Percentiles rank a stretch among this genome's conserved stretches.
Conservation (phyloP, 2,329 filamentous ascomycete genomes). For the Calonectria hawksworthii region DNA sequence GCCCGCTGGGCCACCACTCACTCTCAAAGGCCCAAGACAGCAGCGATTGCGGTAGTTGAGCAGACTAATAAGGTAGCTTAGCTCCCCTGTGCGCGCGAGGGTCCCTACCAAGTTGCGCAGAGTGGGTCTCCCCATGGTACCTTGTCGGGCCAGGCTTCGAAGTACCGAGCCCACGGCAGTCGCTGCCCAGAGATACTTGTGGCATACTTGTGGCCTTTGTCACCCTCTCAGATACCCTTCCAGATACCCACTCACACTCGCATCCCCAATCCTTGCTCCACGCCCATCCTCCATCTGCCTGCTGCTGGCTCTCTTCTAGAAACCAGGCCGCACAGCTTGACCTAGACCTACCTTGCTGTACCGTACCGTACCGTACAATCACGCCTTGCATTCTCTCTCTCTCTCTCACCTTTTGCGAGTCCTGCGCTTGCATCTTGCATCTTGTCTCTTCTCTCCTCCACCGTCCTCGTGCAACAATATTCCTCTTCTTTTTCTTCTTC, state of each 20-base stretch:
- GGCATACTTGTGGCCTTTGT: not conserved
- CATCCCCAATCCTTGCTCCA: slow-evolving; percentile 12
- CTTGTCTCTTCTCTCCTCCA: slow-evolving; percentile 17
- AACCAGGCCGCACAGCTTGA: slow-evolving; percentile 25
- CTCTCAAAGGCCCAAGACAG: slow-evolving; percentile 4
- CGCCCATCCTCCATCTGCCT: slow-evolving; percentile 12
- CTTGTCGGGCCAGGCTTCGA: not conserved
- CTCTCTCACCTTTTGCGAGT: slow-evolving; percentile 1
- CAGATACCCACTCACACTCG: slow-evolving; percentile 15
- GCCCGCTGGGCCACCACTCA: not conserved
- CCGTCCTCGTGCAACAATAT: slow-evolving; percentile 9
- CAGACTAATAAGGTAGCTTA: slow-evolving; percentile 12
- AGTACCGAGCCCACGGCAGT: slow-evolving; percentile 19
- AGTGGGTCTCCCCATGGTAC: slow-evolving; percentile 14
- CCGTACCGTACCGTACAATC: not conserved
- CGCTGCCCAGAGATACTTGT: not conserved
- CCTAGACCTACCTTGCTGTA: slow-evolving; percentile 1
- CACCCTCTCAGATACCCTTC: not conserved
- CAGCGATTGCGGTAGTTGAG: slow-evolving; percentile 13
- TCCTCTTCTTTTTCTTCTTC: slow-evolving; percentile 3
- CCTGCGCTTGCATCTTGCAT: slow-evolving; percentile 3
- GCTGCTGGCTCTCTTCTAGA: slow-evolving; percentile 29
- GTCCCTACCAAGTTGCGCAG: not conserved
- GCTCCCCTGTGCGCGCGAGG: not conserved
- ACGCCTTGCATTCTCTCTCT: slow-evolving; percentile 21